Evolutionary conservation across 2,329 filamentous ascomycete species (phyloP).

Genomic region (Gaeumannomyces tritici): DNA sequence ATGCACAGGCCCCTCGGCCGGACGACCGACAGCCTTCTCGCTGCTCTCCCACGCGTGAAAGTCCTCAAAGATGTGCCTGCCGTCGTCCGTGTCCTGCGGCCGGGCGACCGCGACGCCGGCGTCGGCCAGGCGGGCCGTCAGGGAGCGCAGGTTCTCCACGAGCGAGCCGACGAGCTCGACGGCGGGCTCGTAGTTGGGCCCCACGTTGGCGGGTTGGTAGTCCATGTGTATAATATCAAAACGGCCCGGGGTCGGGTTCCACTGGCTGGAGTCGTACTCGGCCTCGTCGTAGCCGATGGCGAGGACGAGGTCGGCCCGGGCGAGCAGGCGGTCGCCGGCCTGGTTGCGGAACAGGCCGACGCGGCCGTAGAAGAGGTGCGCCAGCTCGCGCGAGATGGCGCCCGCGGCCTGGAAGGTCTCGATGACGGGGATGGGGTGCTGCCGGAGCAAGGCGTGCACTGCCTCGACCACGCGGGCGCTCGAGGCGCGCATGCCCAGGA

Average conservation of each 20-base stretch:
- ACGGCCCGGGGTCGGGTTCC: slow-evolving; percentile 26
- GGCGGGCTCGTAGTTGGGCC: slow-evolving; percentile 27
- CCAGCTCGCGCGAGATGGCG: slow-evolving; percentile 30
- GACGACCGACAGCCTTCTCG: slow-evolving; percentile 6
- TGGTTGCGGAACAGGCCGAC: slow-evolving; percentile 39
- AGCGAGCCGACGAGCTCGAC: slow-evolving; percentile 32
- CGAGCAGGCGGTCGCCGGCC: slow-evolving; percentile 32
- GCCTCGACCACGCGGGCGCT: slow-evolving; percentile 27
- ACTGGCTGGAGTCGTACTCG: slow-evolving; percentile 34
- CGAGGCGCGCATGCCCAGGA: slow-evolving; percentile 32
- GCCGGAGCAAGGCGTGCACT: slow-evolving; percentile 28
- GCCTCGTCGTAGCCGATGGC: slow-evolving; percentile 36
- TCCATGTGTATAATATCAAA: slow-evolving; percentile 33
- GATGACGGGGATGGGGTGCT: slow-evolving; percentile 32
- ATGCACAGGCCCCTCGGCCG: slow-evolving; percentile 24
- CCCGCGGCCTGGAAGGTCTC: slow-evolving; percentile 41
- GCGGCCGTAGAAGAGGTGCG: slow-evolving; percentile 33
- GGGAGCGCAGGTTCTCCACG: slow-evolving; percentile 26
- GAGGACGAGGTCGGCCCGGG: slow-evolving; percentile 31
- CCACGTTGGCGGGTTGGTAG: slow-evolving; percentile 27
- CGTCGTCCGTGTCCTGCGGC: slow-evolving; percentile 24
- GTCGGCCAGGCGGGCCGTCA: slow-evolving; percentile 18
- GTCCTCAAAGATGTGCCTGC: slow-evolving; percentile 22
- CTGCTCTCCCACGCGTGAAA: slow-evolving; percentile 23
- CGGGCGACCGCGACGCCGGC: slow-evolving; percentile 15